phyloP scores from a whole-genome alignment of 1,284 basidiomycete genomes.

The Heliocybe sulcata region DNA sequence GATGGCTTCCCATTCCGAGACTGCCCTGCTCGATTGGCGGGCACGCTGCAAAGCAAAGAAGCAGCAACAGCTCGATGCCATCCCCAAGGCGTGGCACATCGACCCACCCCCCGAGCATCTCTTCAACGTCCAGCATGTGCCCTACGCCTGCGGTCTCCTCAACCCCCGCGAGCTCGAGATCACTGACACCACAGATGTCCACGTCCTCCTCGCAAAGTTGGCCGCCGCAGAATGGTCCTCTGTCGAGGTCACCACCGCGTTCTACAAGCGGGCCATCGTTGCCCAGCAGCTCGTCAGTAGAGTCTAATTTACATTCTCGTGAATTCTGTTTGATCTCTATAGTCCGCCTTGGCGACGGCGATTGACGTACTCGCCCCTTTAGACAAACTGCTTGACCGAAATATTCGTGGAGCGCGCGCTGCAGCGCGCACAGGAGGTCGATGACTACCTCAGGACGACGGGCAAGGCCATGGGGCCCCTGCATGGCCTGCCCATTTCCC shows the following conservation, averaged over 20 bases:
- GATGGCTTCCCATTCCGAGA: not conserved
- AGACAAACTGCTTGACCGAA: constrained; percentile 50
- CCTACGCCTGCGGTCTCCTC: constrained; percentile 53
- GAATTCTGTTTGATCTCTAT: not conserved
- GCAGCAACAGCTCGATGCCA: constrained; percentile 39
- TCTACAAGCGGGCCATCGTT: constrained; percentile 72
- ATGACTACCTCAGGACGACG: constrained; percentile 34
- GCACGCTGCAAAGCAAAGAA: constrained; percentile 44
- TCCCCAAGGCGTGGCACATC: constrained; percentile 57
- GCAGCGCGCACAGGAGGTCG: constrained; percentile 42
- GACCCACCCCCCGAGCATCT: constrained; percentile 30
- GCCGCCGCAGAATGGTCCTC: constrained; percentile 48
- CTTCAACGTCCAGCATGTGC: constrained; percentile 50
- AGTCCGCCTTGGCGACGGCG: constrained; percentile 18
- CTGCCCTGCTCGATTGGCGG: constrained; percentile 32
- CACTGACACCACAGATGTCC: constrained; percentile 46
- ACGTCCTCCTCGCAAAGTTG: constrained; percentile 39
- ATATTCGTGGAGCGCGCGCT: constrained; percentile 48
- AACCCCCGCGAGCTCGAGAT: constrained; percentile 57
- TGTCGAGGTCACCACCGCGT: constrained; percentile 65
- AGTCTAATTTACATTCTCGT: constrained; percentile 8
- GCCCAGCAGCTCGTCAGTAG: constrained; percentile 75
- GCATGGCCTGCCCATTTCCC: constrained; percentile 54
- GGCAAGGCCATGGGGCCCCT: constrained; percentile 48
- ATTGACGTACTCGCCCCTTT: constrained; percentile 13